phyloP scores from a whole-genome alignment of 371 early-diverging fungal species.

The Scutellospora calospora region DNA sequence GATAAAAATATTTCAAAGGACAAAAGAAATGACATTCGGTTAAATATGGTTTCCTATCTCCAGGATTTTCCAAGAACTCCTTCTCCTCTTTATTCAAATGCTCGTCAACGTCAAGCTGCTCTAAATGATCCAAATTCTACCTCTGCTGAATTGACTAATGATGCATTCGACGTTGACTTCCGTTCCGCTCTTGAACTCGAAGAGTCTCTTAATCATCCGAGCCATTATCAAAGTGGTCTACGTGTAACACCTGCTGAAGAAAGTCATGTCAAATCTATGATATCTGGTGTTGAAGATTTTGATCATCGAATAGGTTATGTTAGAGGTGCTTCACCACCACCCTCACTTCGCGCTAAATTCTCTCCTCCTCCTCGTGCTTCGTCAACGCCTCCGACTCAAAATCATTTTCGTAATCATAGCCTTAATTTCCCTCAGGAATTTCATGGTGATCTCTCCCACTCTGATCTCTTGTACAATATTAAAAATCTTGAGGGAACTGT shows the following conservation, averaged over 20 bases:
- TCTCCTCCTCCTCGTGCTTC: conserved; percentile 63
- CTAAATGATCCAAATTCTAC: conserved; percentile 46
- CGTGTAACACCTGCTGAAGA: conserved; percentile 34
- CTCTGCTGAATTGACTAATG: conserved; percentile 45
- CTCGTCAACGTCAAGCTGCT: conserved; percentile 60
- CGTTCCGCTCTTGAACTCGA: conserved; percentile 50
- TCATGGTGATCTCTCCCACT: conserved; percentile 41
- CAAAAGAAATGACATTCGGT: background rate
- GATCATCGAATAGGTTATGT: conserved; percentile 30
- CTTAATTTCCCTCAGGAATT: conserved; percentile 48
- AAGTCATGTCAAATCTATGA: conserved; percentile 57
- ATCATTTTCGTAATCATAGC: conserved; percentile 52
- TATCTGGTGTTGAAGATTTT: conserved; percentile 58
- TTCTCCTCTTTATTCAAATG: conserved; percentile 73
- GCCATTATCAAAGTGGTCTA: conserved; percentile 47
- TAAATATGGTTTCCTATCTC: conserved; percentile 22
- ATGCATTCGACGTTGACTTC: conserved; percentile 47
- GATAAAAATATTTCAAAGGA: background rate
- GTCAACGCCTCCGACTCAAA: conserved; percentile 67
- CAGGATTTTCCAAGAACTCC: conserved; percentile 86
- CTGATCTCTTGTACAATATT: conserved; percentile 51
- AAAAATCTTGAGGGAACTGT: conserved; percentile 51
- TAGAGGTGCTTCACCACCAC: conserved; percentile 49
- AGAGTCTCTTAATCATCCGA: conserved; percentile 47
- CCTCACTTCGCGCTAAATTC: conserved; percentile 54